Evolutionary conservation across 2,329 filamentous ascomycete genomes (phyloP).

Genomic region (Microsporum audouinii): DNA sequence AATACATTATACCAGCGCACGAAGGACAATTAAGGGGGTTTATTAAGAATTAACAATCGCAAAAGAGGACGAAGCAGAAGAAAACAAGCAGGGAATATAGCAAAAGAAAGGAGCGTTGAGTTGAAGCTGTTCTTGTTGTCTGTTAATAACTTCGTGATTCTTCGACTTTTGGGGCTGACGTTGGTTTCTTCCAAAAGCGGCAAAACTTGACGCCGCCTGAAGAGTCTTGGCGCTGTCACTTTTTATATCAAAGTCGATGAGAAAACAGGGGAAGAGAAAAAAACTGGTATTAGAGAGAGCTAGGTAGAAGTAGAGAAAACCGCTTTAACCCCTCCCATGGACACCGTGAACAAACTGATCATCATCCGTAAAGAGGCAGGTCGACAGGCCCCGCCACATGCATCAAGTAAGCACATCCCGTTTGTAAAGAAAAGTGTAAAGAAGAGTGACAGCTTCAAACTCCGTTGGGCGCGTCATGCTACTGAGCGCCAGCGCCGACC

Average conservation of each 20-base stretch:
- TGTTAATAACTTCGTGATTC: too few species aligned
- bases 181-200: neutral
- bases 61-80: neutral
- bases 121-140: too few species aligned
- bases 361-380: neutral
- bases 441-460: constrained; percentile 3
- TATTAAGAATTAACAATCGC: neutral
- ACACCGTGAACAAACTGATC: neutral
- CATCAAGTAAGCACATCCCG: neutral
- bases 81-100: neutral
- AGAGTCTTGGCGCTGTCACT: neutral
- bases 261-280: neutral
- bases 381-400: neutral
- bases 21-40: neutral
- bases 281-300: neutral
- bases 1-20: neutral
- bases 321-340: neutral
- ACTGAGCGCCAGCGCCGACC: constrained; percentile 51
- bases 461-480: constrained; percentile 23
- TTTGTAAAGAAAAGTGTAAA: neutral
- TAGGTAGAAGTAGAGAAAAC: neutral
- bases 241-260: neutral
- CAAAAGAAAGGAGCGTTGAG: neutral
- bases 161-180: neutral
- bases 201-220: neutral